phyloP scores from a whole-genome alignment of 805 yeast genomes.

The Zygotorulaspora danielsina region DNA sequence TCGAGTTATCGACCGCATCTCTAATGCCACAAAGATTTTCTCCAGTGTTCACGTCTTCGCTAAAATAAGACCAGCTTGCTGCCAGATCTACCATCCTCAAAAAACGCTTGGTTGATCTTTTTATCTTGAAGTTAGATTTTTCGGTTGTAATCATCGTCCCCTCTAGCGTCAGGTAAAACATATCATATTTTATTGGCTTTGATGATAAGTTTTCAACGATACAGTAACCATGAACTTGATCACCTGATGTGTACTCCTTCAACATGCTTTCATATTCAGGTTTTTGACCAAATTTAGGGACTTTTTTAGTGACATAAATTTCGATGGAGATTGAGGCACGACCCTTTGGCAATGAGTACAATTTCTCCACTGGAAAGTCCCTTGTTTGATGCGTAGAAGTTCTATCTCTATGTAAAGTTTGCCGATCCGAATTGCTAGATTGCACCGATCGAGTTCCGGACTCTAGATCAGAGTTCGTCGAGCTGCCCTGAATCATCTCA shows the following conservation, averaged over 20 bases:
- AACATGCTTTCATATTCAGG: constrained; percentile 34
- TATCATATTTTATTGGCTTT: constrained; percentile 49
- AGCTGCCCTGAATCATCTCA: neutral
- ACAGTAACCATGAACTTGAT: constrained; percentile 48
- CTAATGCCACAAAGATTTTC: constrained; percentile 1
- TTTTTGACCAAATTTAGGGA: constrained; percentile 20
- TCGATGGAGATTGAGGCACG: constrained; percentile 23
- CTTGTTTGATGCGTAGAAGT: constrained; percentile 16
- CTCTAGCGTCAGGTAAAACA: constrained; percentile 54
- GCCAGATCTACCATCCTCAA: constrained; percentile 48
- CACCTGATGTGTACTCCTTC: constrained; percentile 53
- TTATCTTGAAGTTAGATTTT: constrained; percentile 7
- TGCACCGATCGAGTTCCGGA: neutral
- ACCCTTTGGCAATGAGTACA: constrained; percentile 23
- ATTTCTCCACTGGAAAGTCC: constrained; percentile 22
- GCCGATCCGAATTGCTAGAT: constrained; percentile 1
- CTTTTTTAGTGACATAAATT: constrained; percentile 21
- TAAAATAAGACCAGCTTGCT: constrained; percentile 47
- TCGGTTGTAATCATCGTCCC: constrained; percentile 39
- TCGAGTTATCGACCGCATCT: constrained; percentile 29
- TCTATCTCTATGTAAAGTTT: constrained; percentile 7
- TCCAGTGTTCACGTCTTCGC: constrained; percentile 21
- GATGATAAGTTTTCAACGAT: constrained; percentile 41
- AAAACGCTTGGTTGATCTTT: constrained; percentile 34
- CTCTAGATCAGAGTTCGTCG: constrained; percentile 1